These are phyloP conservation scores for Austropuccinia psidii DNA, from an alignment of 1,284 basidiomycete genomes.

Conservation along the genomic window DNA sequence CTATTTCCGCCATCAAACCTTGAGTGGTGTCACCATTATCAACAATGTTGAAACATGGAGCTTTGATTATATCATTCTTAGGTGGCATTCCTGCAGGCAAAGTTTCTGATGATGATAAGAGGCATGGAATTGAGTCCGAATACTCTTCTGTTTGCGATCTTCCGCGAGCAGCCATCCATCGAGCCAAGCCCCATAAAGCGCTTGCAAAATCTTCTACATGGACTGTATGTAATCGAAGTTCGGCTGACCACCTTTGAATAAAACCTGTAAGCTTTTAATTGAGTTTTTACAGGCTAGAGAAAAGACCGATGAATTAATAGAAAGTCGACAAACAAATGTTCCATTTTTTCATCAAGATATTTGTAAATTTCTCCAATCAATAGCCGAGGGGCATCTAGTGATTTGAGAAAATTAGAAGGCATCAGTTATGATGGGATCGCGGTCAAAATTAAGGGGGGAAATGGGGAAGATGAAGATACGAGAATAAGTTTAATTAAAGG, in stretches of 20 bases:
- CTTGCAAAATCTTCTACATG: slow-evolving; percentile 35
- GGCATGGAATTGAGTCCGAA: slow-evolving; percentile 20
- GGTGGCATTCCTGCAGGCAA: slow-evolving; percentile 39
- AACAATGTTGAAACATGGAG: slow-evolving; percentile 47
- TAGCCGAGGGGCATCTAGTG: slow-evolving; percentile 37
- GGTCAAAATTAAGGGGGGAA: neutral
- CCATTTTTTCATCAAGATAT: slow-evolving; percentile 40
- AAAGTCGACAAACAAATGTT: slow-evolving; percentile 37
- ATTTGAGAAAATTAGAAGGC: neutral
- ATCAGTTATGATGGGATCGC: neutral
- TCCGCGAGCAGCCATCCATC: slow-evolving; percentile 34
- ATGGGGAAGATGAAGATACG: neutral
- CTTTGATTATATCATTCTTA: slow-evolving; percentile 33
- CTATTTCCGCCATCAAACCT: slow-evolving; percentile 62
- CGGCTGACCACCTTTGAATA: slow-evolving; percentile 28
- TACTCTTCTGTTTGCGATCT: slow-evolving; percentile 1
- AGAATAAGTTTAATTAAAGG: neutral
- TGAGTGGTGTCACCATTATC: slow-evolving; percentile 73
- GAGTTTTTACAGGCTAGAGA: too few species aligned
- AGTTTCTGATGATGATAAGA: slow-evolving; percentile 26
- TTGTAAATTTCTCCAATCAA: slow-evolving; percentile 40
- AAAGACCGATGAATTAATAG: neutral
- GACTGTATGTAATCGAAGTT: slow-evolving; percentile 31
- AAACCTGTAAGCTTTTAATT: too few species aligned
- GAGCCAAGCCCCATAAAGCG: slow-evolving; percentile 27